Conservation (phyloP, 2,329 filamentous ascomycete genomes). For the Aspergillus arachidicola region DNA sequence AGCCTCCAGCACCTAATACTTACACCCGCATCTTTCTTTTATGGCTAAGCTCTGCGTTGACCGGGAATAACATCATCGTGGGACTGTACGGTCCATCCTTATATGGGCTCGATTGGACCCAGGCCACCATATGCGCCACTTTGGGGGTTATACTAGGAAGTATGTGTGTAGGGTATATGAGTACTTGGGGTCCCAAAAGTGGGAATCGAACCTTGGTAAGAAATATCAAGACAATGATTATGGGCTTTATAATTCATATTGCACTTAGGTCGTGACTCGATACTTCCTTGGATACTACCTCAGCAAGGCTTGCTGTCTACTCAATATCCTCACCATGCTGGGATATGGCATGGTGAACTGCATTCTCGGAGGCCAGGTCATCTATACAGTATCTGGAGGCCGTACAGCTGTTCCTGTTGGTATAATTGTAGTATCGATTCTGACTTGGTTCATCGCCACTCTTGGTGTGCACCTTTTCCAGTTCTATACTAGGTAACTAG, state of each 20-base stretch:
- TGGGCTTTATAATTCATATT: neutral
- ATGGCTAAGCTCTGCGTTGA: constrained; percentile 41
- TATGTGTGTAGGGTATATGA: constrained; percentile 39
- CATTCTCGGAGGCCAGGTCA: constrained; percentile 44
- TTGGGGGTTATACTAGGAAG: constrained; percentile 37
- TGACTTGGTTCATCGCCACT: constrained; percentile 36
- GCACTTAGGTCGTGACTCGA: constrained; percentile 36
- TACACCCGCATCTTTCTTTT: constrained; percentile 28
- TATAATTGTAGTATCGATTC: constrained; percentile 37
- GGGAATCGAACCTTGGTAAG: constrained; percentile 43
- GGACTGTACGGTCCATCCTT: constrained; percentile 43
- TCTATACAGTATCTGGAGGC: constrained; percentile 40
- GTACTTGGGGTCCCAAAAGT: constrained; percentile 41
- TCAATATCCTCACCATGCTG: constrained; percentile 44
- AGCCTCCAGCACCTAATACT: constrained; percentile 2
- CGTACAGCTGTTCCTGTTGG: constrained; percentile 39
- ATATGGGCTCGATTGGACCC: constrained; percentile 40
- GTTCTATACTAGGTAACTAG: constrained; percentile 37
- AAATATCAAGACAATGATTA: constrained; percentile 8
- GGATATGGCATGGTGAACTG: constrained; percentile 45
- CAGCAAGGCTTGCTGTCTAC: constrained; percentile 38
- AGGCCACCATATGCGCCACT: constrained; percentile 38
- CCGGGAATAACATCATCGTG: constrained; percentile 42
- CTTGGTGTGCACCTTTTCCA: constrained; percentile 46
- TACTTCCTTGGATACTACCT: constrained; percentile 46